Percentiles rank a stretch among this genome's conserved stretches.
Conservation (phyloP, 768 basidiomycete genomes). For the Panus rudis region DNA sequence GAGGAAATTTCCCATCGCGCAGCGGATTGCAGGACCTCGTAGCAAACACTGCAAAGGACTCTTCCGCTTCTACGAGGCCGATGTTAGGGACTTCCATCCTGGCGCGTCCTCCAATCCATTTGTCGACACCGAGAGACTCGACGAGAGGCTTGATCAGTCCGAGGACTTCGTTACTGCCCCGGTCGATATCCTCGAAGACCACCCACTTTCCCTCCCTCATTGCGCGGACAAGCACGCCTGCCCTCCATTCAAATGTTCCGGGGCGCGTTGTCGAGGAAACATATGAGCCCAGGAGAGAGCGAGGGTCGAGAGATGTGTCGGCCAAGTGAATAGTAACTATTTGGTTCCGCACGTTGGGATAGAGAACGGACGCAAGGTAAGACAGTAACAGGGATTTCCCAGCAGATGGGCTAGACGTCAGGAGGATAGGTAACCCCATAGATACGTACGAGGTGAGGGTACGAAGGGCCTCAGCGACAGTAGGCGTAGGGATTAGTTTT, state of each 20-base stretch:
- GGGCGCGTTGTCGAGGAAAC: constrained; percentile 77
- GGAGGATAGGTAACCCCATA: constrained; percentile 65
- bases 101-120: constrained; percentile 71
- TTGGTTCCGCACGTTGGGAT: constrained; percentile 55
- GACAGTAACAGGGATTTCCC: constrained; percentile 80
- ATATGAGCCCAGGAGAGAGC: constrained; percentile 89
- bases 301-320: constrained; percentile 92
- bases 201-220: constrained; percentile 91
- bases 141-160: constrained; percentile 80
- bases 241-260: constrained; percentile 94
- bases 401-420: constrained; percentile 81
- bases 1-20: constrained; percentile 39
- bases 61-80: constrained; percentile 66
- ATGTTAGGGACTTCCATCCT: constrained; percentile 67
- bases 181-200: constrained; percentile 88
- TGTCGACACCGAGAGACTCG: constrained; percentile 60
- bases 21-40: constrained; percentile 64
- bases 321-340: constrained; percentile 86
- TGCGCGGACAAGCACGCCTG: constrained; percentile 85
- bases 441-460: constrained; percentile 59
- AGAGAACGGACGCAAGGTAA: constrained; percentile 63
- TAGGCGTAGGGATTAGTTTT: constrained; percentile 55
- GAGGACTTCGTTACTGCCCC: constrained; percentile 83
- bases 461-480: constrained; percentile 52
- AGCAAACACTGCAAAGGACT: constrained; percentile 82